phyloP scores from a whole-genome alignment of 2,329 filamentous ascomycete genomes.

The Simplicillium aogashimaense region DNA sequence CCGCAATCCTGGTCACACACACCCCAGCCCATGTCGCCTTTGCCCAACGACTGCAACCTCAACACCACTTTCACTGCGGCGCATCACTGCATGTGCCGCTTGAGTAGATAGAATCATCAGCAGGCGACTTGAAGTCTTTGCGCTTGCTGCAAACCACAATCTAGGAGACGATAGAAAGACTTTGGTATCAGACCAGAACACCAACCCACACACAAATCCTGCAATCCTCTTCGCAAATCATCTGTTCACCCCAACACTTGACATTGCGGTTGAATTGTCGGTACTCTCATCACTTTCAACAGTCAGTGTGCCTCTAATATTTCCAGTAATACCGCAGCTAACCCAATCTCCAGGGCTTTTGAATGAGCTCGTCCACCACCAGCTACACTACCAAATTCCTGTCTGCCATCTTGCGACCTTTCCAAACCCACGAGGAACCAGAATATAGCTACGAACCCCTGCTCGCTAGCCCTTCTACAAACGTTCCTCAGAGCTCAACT shows the following conservation, averaged over 20 bases:
- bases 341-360: no score
- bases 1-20: no score
- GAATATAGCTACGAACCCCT: not conserved
- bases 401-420: slow-evolving; percentile 4
- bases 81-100: slow-evolving; percentile 33
- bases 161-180: slow-evolving; percentile 46
- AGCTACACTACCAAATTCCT: slow-evolving; percentile 4
- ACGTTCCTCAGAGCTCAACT: not conserved
- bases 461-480: not conserved
- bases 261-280: not conserved
- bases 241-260: no score
- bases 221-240: not conserved
- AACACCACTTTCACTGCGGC: slow-evolving; percentile 16
- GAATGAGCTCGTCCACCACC: not conserved
- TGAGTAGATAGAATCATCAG: slow-evolving; percentile 30
- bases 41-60: slow-evolving; percentile 6
- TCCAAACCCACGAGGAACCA: slow-evolving; percentile 12
- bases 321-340: no score
- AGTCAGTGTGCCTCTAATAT: no score
- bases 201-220: not conserved
- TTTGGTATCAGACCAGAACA: slow-evolving; percentile 14
- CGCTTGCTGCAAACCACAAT: slow-evolving; percentile 39
- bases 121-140: slow-evolving; percentile 60
- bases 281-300: not conserved
- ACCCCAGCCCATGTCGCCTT: slow-evolving; percentile 8